Percentiles rank a stretch among this genome's conserved stretches.
These are phyloP conservation scores for Saccharomyces mikatae DNA, from an alignment of 805 yeast species.

Conservation along the genomic window DNA sequence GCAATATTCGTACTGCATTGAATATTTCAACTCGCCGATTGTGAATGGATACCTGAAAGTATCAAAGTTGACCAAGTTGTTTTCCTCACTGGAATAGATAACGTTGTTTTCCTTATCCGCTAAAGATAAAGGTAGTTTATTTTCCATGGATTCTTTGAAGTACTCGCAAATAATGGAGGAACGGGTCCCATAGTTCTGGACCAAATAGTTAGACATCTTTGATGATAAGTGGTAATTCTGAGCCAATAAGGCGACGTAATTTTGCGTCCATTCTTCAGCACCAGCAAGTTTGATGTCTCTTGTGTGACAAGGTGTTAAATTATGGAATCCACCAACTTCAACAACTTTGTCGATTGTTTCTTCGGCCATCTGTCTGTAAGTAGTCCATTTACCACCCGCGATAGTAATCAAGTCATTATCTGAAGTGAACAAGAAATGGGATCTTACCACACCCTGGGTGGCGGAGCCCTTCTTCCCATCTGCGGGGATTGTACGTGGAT, in stretches of 20 bases:
- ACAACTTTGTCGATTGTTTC: constrained; percentile 78
- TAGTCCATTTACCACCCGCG: constrained; percentile 98
- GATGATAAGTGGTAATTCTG: constrained; percentile 70
- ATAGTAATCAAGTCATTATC: constrained; percentile 75
- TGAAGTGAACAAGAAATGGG: constrained; percentile 70
- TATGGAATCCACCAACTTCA: constrained; percentile 34
- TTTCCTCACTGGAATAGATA: not conserved
- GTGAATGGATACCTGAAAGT: constrained; percentile 76
- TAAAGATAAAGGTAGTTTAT: constrained; percentile 60
- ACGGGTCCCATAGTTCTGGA: constrained; percentile 83
- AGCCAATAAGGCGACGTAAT: constrained; percentile 68
- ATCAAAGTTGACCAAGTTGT: constrained; percentile 15
- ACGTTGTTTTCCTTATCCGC: constrained; percentile 33
- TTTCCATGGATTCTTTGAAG: constrained; percentile 41
- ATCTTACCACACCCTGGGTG: constrained; percentile 87
- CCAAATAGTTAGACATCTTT: constrained; percentile 69
- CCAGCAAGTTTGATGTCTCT: constrained; percentile 56
- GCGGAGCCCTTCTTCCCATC: constrained; percentile 40
- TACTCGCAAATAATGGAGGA: constrained; percentile 67
- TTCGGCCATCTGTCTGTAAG: constrained; percentile 95
- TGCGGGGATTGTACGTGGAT: constrained; percentile 43
- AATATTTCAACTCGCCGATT: constrained; percentile 81
- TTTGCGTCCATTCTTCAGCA: constrained; percentile 69
- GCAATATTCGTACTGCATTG: constrained; percentile 73
- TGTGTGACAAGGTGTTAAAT: constrained; percentile 36